Percentiles rank a stretch among this genome's conserved stretches.
Evolutionary conservation across 352 stramenopile genomes (phyloP).

Genomic region (Pythium dissimile): DNA sequence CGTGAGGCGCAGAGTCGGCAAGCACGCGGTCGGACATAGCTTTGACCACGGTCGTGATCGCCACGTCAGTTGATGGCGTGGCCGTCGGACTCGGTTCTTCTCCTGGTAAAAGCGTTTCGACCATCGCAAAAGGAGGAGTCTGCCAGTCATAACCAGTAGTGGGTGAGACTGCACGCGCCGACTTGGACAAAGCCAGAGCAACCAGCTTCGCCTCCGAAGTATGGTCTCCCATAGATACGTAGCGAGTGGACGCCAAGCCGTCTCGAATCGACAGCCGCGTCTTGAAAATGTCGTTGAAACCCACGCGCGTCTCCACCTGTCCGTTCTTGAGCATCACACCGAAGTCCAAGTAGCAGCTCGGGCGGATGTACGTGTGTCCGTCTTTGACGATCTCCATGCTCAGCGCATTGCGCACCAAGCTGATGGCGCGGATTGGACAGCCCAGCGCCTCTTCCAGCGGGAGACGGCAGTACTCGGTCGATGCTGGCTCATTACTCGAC

Average conservation of each 20-base stretch:
- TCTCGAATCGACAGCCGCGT: not conserved
- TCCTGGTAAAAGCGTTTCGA: no score
- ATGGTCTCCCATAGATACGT: not conserved
- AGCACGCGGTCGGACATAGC: no score
- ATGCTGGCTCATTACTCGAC: not conserved
- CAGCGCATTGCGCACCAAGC: constrained; percentile 24
- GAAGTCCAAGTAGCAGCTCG: constrained; percentile 33
- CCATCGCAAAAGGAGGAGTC: no score
- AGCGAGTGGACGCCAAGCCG: no score
- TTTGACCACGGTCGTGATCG: no score
- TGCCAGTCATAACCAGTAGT: no score
- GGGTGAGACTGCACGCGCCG: no score
- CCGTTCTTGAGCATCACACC: constrained; percentile 31
- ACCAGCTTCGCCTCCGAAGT: not conserved
- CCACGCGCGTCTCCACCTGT: constrained; percentile 1
- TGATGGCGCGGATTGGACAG: constrained; percentile 18
- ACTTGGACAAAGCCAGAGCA: no score
- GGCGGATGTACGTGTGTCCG: constrained; percentile 24
- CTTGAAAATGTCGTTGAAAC: constrained; percentile 14
- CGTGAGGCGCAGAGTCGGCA: no score
- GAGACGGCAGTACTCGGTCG: constrained; percentile 15
- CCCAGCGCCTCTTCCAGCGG: constrained; percentile 24
- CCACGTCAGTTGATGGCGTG: no score
- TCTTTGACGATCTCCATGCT: constrained; percentile 27
- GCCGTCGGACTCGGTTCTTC: no score